phyloP scores from a whole-genome alignment of 2,329 filamentous ascomycete genomes.

The Alternaria sp. region DNA sequence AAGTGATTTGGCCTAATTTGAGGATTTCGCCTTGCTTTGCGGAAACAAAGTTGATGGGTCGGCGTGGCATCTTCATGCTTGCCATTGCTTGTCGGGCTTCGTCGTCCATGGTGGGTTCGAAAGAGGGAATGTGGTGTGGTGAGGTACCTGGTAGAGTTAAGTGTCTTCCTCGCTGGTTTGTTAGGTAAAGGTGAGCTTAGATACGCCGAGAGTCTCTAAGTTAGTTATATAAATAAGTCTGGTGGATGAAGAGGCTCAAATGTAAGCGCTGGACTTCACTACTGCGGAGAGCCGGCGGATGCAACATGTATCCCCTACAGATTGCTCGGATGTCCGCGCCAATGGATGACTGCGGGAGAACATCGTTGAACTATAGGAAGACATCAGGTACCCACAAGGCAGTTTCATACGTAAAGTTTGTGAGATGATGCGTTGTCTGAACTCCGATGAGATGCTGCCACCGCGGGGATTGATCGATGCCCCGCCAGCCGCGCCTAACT shows the following conservation, averaged over 20 bases:
- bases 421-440: background rate
- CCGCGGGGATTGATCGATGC: background rate
- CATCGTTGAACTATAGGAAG: background rate
- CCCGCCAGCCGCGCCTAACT: conserved; percentile 7
- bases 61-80: conserved; percentile 49
- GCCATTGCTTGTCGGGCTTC: conserved; percentile 42
- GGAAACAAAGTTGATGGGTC: conserved; percentile 57
- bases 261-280: conserved; percentile 9
- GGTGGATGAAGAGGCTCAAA: background rate
- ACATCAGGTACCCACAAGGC: background rate
- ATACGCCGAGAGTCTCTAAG: background rate
- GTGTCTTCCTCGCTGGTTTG: background rate
- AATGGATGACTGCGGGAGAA: background rate
- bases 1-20: conserved; percentile 57
- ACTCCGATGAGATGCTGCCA: background rate
- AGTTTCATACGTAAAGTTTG: background rate
- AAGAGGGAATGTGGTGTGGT: background rate
- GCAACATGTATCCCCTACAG: background rate
- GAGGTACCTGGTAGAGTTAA: background rate
- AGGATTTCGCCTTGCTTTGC: conserved; percentile 57
- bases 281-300: conserved; percentile 36
- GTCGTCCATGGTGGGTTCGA: conserved; percentile 38
- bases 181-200: background rate
- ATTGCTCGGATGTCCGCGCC: background rate
- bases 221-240: background rate